Evolutionary conservation across 345 rosid species (phyloP), one percentile per base, ranked within the genome.

Genomic region (Populus simonii): DNA sequence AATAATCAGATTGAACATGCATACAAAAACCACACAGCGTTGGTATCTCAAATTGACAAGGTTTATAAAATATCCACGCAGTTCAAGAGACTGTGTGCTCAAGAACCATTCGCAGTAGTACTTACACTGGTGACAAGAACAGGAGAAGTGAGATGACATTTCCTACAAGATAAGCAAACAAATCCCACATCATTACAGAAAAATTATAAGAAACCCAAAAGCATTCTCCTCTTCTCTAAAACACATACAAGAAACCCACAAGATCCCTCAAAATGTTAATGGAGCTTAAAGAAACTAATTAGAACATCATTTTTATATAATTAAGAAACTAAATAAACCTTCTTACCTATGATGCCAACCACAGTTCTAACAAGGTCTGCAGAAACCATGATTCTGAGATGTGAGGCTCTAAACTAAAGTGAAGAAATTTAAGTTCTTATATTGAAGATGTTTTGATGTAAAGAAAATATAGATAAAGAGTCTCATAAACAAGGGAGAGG

Each of bases 101-200:
- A 63, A 63, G 68, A 63, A 31, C 47, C 47, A 43, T 43, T 0
- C 47, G 47, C 22, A 55, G 8, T 2, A 22, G 36, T 65, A 39
- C 98, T 89, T 90, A 93, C 99, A 80, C 83, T 3, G 99, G 99
- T 22, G 98, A 95, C 72, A 93, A 75, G 87, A 95, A 95, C 85
- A 93, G 65, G 84, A 87, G 84, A 74, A 93, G 84, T 5, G 98
- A 83, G 84, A 93, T 92, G 74, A 81, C 69, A 73, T 94, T 94
- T 63, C 98, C 98, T 94, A 92, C 74, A 85, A 81, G 73, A 25
- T 41, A 33, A 71, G 1, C 53, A 47, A 39, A 65, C 20, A 63
- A 71, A 45, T 5, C 45, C 57, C 16, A 39, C 11, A 18, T 68
- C 20, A 71, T 38, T 65, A 55, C 23, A 55, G 2, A 20, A 20